phyloP scores from a whole-genome alignment of 108 stramenopile species.

The Cyclotella cryptica region DNA sequence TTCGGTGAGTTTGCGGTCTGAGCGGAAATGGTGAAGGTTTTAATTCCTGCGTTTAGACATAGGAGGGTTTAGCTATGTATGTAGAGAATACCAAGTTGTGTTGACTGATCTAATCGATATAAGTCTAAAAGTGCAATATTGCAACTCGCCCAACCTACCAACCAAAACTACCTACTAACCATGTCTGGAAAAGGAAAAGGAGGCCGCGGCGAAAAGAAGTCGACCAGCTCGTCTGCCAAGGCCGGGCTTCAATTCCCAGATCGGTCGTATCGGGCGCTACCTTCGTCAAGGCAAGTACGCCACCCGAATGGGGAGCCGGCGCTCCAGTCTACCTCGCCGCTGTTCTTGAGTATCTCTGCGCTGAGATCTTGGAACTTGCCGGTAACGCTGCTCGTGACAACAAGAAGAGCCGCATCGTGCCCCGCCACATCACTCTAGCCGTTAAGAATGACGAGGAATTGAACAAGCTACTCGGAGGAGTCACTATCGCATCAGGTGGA shows the following conservation, averaged over 20 bases:
- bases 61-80: too few relatives aligned
- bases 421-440: constrained; percentile 93
- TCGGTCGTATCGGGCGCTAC: constrained; percentile 94
- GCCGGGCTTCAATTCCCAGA: constrained; percentile 97
- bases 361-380: constrained; percentile 93
- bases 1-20: too few relatives aligned
- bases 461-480: constrained; percentile 84
- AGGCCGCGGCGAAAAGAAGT: constrained; percentile 81
- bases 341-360: too few relatives aligned
- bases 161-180: too few relatives aligned
- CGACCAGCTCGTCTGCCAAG: constrained; percentile 85
- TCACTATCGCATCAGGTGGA: not conserved
- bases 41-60: too few relatives aligned
- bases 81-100: too few relatives aligned
- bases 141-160: too few relatives aligned
- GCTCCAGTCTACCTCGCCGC: constrained; percentile 75
- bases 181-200: constrained; percentile 52
- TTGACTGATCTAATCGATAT: too few relatives aligned
- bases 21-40: too few relatives aligned
- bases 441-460: constrained; percentile 42
- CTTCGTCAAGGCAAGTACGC: constrained; percentile 96
- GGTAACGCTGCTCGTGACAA: constrained; percentile 97
- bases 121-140: too few relatives aligned
- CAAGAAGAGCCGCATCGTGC: constrained; percentile 94
- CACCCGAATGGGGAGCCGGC: constrained; percentile 93